These are phyloP conservation scores for Rehmannia glutinosa DNA, from an alignment of 257 asterid genomes.

Conservation along the genomic window DNA sequence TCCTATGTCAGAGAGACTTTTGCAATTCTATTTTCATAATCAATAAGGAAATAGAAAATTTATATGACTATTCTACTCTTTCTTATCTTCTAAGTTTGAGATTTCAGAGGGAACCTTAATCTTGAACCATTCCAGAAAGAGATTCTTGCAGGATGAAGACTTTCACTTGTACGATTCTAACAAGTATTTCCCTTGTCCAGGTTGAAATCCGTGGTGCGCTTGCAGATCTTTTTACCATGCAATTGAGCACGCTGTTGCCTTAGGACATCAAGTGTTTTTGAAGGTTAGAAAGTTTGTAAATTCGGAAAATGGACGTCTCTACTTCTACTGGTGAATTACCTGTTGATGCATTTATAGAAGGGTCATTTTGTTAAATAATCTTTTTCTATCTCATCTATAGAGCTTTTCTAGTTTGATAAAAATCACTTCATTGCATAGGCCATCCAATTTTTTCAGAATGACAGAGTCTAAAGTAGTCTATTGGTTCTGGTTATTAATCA, in stretches of 20 bases:
- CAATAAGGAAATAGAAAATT: not conserved
- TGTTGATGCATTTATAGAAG: not conserved
- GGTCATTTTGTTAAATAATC: not conserved
- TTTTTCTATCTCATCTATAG: not conserved
- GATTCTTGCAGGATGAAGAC: too few species aligned
- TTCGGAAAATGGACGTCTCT: not conserved
- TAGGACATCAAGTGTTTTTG: conserved; percentile 1
- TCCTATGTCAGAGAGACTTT: not conserved
- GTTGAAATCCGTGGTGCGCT: conserved; percentile 92
- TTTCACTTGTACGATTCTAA: too few species aligned
- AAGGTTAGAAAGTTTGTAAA: not conserved
- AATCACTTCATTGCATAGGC: too few species aligned
- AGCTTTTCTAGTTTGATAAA: too few species aligned
- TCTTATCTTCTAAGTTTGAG: not conserved
- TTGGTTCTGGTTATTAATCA: not conserved
- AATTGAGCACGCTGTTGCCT: conserved; percentile 57
- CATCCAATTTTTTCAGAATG: not conserved
- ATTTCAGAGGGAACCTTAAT: too few species aligned
- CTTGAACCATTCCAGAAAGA: too few species aligned
- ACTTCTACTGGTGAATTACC: not conserved
- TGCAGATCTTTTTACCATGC: conserved; percentile 76
- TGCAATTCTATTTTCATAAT: not conserved
- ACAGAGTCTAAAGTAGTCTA: not conserved
- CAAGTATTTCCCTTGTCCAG: conserved; percentile 31
- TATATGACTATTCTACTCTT: not conserved